Base-by-base conservation (phyloP, 1,284 basidiomycete species). In the Agroathelia rolfsii region DNA sequence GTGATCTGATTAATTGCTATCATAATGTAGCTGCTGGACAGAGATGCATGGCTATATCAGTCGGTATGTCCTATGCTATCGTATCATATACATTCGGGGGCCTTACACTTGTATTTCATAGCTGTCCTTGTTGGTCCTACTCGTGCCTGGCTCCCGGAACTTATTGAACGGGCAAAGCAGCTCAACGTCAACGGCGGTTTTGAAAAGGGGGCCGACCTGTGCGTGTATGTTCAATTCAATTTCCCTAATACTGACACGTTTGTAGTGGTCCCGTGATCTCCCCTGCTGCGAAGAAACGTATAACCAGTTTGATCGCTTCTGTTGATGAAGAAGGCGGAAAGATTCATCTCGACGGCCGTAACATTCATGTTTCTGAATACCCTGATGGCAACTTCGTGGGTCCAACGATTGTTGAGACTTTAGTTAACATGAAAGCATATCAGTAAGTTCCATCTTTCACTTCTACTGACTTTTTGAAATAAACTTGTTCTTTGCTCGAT, bases 301-400 rank as follows among this genome's bases (percentile, higher is more conserved):
- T 96, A 25, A 72, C 77, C 30, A 57, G 64, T 15, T 65, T 95
- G 37, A 90, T 97, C 46, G 65, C 67, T 16, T 90, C 88, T 8
- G 87, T 81, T 31, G 76, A 80, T 45, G 64, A 75, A 30, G 80
- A 97, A 56, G 93, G 93, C 15, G 94, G 92, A 19, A 76, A 74
- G 47, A 83, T 97, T 44, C 63, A 79, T 35, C 76, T 97, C 16
- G 94, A 98, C 53, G 94, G 94, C 11, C 72, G 92, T 18, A 66
- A 70, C 24, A 52, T 76, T 40, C 52, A 62, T 25, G 82, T 92
- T 3, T 59, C 76, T 4, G 78, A 69, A 1, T 97, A 93, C 55
- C 82, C 85, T 5, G 60, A 87, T 35, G 94, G 94, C 20, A 97
- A 96, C 64, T 98, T 94, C 56, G 78, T 98, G 41, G 94, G 92